These are phyloP conservation scores for Hemerocallis citrina DNA, from an alignment of 106 monocot species.

Conservation along the genomic window DNA sequence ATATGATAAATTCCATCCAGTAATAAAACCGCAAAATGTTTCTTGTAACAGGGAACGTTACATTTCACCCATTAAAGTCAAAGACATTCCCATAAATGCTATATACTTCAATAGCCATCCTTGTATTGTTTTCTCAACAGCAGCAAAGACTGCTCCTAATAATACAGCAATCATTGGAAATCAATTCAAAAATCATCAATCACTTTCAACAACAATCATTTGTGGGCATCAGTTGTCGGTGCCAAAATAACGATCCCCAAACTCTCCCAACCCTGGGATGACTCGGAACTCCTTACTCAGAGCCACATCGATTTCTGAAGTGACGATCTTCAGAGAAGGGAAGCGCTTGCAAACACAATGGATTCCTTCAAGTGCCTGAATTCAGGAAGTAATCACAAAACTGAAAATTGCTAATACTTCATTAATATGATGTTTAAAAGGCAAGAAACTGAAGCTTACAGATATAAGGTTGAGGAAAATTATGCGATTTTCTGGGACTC, in stretches of 20 bases:
- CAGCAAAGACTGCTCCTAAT: too few relatives aligned
- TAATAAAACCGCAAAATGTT: too few relatives aligned
- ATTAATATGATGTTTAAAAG: background rate
- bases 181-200: too few relatives aligned
- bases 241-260: constrained; percentile 93
- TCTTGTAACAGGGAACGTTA: too few relatives aligned
- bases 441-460: constrained; percentile 32
- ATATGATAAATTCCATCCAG: too few relatives aligned
- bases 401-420: background rate
- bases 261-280: constrained; percentile 89
- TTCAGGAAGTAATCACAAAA: background rate
- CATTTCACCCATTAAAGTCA: too few relatives aligned
- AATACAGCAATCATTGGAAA: too few relatives aligned
- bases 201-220: too few relatives aligned
- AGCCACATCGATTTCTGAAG: constrained; percentile 76
- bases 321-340: constrained; percentile 78
- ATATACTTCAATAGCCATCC: too few relatives aligned
- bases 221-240: constrained; percentile 56
- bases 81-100: too few relatives aligned
- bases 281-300: constrained; percentile 80
- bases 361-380: constrained; percentile 89
- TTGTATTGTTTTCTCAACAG: too few relatives aligned
- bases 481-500: constrained; percentile 78
- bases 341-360: constrained; percentile 80
- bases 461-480: constrained; percentile 96